Evolutionary conservation across 2,329 filamentous ascomycete species (phyloP).

Genomic region (Penicillium sclerotigenum): DNA sequence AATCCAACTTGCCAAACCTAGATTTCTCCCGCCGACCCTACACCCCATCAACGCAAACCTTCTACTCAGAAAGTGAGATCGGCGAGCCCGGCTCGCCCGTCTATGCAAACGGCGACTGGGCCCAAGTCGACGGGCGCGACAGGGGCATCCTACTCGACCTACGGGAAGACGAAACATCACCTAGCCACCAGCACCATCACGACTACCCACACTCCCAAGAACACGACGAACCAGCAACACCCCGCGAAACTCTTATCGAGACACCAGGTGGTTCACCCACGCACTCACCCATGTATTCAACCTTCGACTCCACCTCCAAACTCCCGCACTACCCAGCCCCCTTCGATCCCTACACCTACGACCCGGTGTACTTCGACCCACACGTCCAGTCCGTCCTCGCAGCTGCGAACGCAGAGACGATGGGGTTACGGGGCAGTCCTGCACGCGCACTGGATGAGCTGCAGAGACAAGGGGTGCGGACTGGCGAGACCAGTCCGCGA

Average conservation of each 20-base stretch:
- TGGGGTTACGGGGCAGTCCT: constrained; percentile 21
- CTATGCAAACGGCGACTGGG: constrained; percentile 27
- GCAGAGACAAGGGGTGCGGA: constrained; percentile 11
- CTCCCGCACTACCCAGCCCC: background rate
- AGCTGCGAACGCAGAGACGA: constrained; percentile 25
- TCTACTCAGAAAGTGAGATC: constrained; percentile 28
- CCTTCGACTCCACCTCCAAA: background rate
- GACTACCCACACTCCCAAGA: constrained; percentile 3
- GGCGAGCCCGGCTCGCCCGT: constrained; percentile 33
- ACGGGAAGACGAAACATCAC: background rate
- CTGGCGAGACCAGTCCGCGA: background rate
- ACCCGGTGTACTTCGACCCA: constrained; percentile 22
- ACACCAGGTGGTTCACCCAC: constrained; percentile 2
- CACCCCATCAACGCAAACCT: constrained; percentile 18
- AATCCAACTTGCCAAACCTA: constrained; percentile 6
- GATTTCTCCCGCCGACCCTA: constrained; percentile 8
- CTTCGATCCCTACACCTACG: constrained; percentile 14
- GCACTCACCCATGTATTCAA: background rate
- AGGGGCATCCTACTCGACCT: constrained; percentile 21
- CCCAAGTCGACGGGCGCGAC: constrained; percentile 26
- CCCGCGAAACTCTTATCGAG: background rate
- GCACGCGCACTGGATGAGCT: constrained; percentile 21
- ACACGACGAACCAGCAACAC: background rate
- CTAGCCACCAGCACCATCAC: background rate
- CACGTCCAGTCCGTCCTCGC: constrained; percentile 26